A percentile compares a stretch with the other conserved stretches of the same genome.
Evolutionary conservation across 106 monocot species (phyloP).

Genomic region (Apostasia shenzhenica): DNA sequence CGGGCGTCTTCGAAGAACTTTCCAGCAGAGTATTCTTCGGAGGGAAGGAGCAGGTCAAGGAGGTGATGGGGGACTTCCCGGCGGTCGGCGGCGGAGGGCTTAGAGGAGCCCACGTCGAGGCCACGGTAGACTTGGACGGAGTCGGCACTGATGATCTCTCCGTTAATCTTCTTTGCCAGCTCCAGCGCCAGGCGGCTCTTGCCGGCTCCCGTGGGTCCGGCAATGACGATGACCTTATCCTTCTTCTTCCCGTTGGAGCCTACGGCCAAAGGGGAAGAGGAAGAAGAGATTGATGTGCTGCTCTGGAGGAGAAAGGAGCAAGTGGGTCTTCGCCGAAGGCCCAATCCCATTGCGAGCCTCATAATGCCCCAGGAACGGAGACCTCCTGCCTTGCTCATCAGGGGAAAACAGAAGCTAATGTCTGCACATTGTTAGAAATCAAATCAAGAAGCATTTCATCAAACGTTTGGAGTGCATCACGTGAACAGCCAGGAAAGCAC

Average conservation of each 20-base stretch:
- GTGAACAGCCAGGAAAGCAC: too few relatives aligned
- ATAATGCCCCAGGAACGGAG: constrained; percentile 6
- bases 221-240: constrained; percentile 61
- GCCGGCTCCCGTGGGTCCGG: constrained; percentile 65
- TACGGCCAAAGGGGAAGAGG: constrained; percentile 5
- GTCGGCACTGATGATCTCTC: constrained; percentile 67
- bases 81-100: constrained; percentile 35
- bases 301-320: not conserved
- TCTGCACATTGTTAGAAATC: not conserved
- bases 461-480: too few relatives aligned
- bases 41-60: constrained; percentile 67
- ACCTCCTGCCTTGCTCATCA: constrained; percentile 2
- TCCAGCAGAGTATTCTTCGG: constrained; percentile 77
- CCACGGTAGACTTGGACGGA: constrained; percentile 70
- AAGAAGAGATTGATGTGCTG: not conserved
- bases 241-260: constrained; percentile 17
- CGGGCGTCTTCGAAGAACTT: constrained; percentile 69
- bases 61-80: constrained; percentile 66
- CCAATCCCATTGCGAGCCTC: not conserved
- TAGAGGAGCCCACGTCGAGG: constrained; percentile 65
- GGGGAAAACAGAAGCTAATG: constrained; percentile 10
- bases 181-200: constrained; percentile 61
- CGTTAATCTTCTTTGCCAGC: constrained; percentile 47
- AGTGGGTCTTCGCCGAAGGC: not conserved
- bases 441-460: too few relatives aligned